Conservation (phyloP, 257 asterid genomes). For the Nicotiana noctiflora region DNA sequence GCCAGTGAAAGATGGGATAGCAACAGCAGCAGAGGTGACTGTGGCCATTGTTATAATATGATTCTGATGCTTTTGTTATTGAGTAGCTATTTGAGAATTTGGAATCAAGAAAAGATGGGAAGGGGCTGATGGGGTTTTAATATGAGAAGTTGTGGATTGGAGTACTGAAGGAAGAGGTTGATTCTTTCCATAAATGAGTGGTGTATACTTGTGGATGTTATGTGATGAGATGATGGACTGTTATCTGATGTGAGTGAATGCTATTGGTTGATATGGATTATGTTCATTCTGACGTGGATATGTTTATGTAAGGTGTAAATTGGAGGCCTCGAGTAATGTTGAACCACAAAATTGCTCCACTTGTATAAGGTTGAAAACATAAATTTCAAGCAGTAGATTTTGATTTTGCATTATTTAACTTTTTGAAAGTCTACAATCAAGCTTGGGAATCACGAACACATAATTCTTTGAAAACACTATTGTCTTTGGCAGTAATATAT, state of each 20-base stretch:
- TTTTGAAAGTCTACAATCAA: no score
- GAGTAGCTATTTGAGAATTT: not conserved
- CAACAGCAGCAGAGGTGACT: constrained; percentile 60
- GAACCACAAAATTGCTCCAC: not conserved
- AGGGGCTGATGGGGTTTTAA: constrained; percentile 26
- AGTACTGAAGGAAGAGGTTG: not conserved
- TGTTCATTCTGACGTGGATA: constrained; percentile 37
- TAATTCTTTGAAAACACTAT: not conserved
- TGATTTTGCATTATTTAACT: not conserved
- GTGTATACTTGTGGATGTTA: constrained; percentile 22
- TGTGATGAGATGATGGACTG: not conserved
- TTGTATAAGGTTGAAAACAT: not conserved
- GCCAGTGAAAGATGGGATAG: constrained; percentile 72
- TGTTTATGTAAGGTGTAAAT: constrained; percentile 20
- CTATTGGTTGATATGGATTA: constrained; percentile 37
- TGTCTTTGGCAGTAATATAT: not conserved
- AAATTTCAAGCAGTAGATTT: not conserved
- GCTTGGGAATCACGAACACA: not conserved
- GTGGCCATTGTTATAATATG: constrained; percentile 39
- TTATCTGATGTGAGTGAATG: constrained; percentile 21
- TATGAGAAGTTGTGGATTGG: constrained; percentile 13
- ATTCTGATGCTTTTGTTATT: not conserved
- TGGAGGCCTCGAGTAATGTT: not conserved
- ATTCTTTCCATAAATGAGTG: constrained; percentile 23
- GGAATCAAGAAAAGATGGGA: constrained; percentile 23